Evolutionary conservation across 768 basidiomycete genomes (phyloP).

Genomic region (Sutorius australiensis): DNA sequence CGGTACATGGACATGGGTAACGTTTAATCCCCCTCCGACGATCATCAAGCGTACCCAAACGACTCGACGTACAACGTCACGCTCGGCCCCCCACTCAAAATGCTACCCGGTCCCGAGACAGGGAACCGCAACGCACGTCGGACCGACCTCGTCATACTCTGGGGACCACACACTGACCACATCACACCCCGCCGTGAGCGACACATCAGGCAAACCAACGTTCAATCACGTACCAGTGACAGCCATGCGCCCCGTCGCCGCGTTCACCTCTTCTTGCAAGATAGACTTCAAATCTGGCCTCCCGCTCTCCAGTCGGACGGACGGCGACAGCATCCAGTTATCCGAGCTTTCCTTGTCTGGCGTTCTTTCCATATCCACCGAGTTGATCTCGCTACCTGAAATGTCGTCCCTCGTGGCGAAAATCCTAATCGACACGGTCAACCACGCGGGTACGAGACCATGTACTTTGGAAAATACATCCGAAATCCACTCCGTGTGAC

Average conservation of each 20-base stretch:
- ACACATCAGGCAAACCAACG: too few relatives aligned
- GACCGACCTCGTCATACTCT: constrained; percentile 36
- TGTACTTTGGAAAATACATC: constrained; percentile 35
- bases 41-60: constrained; percentile 37
- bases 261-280: constrained; percentile 35
- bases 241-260: constrained; percentile 38
- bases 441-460: constrained; percentile 23
- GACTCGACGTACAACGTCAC: constrained; percentile 38
- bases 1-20: not conserved
- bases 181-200: not conserved
- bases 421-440: constrained; percentile 39
- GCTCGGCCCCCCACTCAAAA: constrained; percentile 37
- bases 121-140: constrained; percentile 38
- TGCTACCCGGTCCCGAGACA: constrained; percentile 22
- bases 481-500: constrained; percentile 46
- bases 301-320: constrained; percentile 32
- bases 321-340: constrained; percentile 11
- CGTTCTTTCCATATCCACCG: constrained; percentile 18
- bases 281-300: constrained; percentile 41
- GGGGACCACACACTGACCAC: constrained; percentile 47
- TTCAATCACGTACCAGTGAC: constrained; percentile 42
- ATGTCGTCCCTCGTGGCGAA: constrained; percentile 34
- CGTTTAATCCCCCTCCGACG: not conserved
- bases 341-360: constrained; percentile 6
- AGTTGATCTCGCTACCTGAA: constrained; percentile 8